Evolutionary conservation across 1,284 basidiomycete genomes (phyloP).

Genomic region (Papiliotrema fonsecae): DNA sequence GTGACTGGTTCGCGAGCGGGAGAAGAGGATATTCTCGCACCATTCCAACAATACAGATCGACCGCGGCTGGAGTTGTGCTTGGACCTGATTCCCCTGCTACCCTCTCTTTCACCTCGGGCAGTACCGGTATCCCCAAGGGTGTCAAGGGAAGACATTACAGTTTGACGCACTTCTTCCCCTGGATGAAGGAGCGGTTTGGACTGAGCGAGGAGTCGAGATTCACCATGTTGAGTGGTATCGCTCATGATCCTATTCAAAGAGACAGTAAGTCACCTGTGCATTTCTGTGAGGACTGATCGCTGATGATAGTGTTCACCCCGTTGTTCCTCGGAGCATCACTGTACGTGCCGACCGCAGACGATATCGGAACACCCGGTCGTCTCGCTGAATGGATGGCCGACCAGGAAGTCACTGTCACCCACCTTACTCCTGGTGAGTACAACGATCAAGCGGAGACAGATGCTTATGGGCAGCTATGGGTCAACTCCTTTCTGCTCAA

Average conservation of each 20-base stretch:
- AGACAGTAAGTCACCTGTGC: conserved; percentile 66
- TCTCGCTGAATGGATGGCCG: conserved; percentile 98
- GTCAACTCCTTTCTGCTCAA: conserved; percentile 94
- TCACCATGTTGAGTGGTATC: conserved; percentile 98
- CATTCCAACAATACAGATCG: conserved; percentile 47
- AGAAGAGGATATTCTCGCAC: conserved; percentile 46
- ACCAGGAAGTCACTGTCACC: conserved; percentile 81
- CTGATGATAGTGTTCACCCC: conserved; percentile 85
- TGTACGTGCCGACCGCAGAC: conserved; percentile 94
- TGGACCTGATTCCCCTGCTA: conserved; percentile 93
- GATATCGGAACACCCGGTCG: conserved; percentile 97
- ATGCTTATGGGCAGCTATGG: conserved; percentile 67
- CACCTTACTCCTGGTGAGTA: conserved; percentile 73
- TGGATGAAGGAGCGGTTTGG: conserved; percentile 96
- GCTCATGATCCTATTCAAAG: conserved; percentile 99
- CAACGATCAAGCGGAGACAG: not conserved
- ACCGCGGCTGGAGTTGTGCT: conserved; percentile 67
- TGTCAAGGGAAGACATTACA: conserved; percentile 90
- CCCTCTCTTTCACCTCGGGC: conserved; percentile 94
- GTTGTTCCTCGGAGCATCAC: conserved; percentile 90
- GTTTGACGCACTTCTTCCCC: conserved; percentile 98
- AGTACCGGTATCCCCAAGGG: conserved; percentile 99
- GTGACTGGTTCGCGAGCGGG: conserved; percentile 61
- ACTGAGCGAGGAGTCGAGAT: conserved; percentile 70
- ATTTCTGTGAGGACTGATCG: not conserved